Percentiles rank a stretch among this genome's conserved stretches.
phyloP scores from a whole-genome alignment of 106 monocot genomes.

The Chionographis japonica region DNA sequence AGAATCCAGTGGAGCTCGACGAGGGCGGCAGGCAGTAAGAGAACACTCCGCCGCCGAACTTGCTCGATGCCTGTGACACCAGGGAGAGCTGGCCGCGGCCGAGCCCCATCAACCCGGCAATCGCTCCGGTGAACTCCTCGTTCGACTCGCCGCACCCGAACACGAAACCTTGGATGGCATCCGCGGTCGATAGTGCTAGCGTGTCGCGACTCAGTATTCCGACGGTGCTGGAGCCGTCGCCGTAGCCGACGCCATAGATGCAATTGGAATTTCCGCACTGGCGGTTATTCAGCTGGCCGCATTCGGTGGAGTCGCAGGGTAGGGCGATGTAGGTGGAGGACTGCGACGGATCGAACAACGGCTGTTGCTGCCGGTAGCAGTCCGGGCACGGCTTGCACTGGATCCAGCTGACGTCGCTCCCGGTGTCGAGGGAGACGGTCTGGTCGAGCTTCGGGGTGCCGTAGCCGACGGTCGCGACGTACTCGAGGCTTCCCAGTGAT shows the following conservation, averaged over 20 bases:
- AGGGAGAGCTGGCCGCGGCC: conserved; percentile 28
- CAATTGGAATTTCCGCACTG: conserved; percentile 5
- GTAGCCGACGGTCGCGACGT: background rate
- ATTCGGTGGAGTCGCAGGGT: conserved; percentile 14
- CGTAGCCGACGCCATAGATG: conserved; percentile 17
- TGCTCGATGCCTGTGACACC: conserved; percentile 17
- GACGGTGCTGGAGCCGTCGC: conserved; percentile 8
- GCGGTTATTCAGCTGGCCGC: background rate
- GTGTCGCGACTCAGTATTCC: conserved; percentile 20
- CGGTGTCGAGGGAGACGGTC: conserved; percentile 9
- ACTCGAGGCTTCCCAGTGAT: background rate
- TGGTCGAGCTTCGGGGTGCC: conserved; percentile 4
- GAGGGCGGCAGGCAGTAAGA: conserved; percentile 47
- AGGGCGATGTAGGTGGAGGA: conserved; percentile 26
- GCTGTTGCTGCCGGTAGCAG: conserved; percentile 23
- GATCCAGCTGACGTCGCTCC: conserved; percentile 9
- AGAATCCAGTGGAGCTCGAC: conserved; percentile 28
- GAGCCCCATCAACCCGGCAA: conserved; percentile 37
- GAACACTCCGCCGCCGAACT: conserved; percentile 28
- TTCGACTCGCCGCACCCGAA: conserved; percentile 44
- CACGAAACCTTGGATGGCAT: conserved; percentile 19
- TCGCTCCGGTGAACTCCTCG: conserved; percentile 16
- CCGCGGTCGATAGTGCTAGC: conserved; percentile 9
- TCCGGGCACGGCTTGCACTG: conserved; percentile 32
- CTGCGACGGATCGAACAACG: conserved; percentile 24